Evolutionary conservation across 495 filamentous ascomycete genomes (phyloP), one percentile per base, ranked within the genome.

Genomic region (Xylaria grammica): DNA sequence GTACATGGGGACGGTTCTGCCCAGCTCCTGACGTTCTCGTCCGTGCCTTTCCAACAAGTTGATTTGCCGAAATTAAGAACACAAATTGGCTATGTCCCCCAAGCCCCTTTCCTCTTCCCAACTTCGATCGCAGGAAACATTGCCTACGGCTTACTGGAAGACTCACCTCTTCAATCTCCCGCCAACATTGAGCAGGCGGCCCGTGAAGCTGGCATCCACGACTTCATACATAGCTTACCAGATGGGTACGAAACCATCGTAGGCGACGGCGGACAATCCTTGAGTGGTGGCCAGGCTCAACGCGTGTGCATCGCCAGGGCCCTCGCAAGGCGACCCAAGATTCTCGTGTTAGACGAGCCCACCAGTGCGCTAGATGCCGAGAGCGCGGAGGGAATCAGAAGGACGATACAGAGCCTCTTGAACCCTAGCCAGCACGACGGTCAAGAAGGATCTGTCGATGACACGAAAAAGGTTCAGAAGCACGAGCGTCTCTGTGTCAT

Each of bases 281-380:
- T 99, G 1, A 92, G 89, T 0, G 94, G 93, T 2, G 95, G 95
- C 0, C 95, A 99, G 68, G 87, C 88, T 2, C 94, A 97, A 69
- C 83, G 92, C 0, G 65, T 98, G 6, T 86, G 88, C 4, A 93
- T 98, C 59, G 93, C 94, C 2, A 78, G 95, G 1, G 94, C 94
- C 4, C 75, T 98, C 1, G 79, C 90, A 3, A 79, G 92, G 0
- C 75, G 81, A 20, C 92, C 92, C 0, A 80, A 82, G 44, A 74
- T 97, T 7, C 72, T 98, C 20, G 84, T 99, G 0, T 74, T 98
- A 13, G 95, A 99, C 64, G 95, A 98, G 74, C 90, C 94, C 4
- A 98, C 95, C 0, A 90, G 87, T 29, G 88, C 87, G 34, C 75
- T 99, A 13, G 95, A 99, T 71, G 81, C 80, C 0, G 84, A 87